phyloP scores from a whole-genome alignment of 257 asterid genomes.

The Primulina tabacum region DNA sequence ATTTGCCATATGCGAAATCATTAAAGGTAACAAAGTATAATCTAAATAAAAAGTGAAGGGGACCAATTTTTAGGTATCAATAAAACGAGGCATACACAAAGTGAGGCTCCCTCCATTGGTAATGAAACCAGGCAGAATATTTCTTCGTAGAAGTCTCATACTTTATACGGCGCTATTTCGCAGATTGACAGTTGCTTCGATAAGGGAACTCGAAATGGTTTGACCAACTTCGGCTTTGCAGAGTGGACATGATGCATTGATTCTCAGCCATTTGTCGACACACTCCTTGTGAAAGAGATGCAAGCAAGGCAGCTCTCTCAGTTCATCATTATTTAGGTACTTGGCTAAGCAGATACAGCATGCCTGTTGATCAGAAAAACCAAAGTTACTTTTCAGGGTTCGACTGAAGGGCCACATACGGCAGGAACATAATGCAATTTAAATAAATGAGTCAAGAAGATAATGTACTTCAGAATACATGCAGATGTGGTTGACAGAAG shows the following conservation, averaged over 20 bases:
- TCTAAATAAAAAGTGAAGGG: background rate
- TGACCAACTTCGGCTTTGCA: constrained; percentile 95
- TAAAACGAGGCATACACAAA: background rate
- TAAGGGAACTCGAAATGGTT: constrained; percentile 45
- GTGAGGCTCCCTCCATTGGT: background rate
- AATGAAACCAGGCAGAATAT: background rate
- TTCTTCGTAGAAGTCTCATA: background rate
- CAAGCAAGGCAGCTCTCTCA: constrained; percentile 76
- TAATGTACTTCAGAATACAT: background rate
- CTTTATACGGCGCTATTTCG: constrained; percentile 29
- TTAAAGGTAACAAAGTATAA: too few species aligned
- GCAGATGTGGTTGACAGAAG: background rate
- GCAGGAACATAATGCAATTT: background rate
- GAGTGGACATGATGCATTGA: constrained; percentile 88
- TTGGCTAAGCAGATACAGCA: constrained; percentile 93
- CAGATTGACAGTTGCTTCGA: constrained; percentile 62
- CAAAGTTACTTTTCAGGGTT: background rate
- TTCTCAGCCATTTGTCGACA: constrained; percentile 89
- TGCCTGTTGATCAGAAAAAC: constrained; percentile 46
- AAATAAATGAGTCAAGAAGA: background rate
- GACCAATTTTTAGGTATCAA: background rate
- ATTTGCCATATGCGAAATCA: background rate
- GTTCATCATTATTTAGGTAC: constrained; percentile 81
- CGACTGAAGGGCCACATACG: background rate
- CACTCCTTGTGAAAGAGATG: constrained; percentile 96